phyloP scores from a whole-genome alignment of 441 rosid species.

The Corymbia citriodora region DNA sequence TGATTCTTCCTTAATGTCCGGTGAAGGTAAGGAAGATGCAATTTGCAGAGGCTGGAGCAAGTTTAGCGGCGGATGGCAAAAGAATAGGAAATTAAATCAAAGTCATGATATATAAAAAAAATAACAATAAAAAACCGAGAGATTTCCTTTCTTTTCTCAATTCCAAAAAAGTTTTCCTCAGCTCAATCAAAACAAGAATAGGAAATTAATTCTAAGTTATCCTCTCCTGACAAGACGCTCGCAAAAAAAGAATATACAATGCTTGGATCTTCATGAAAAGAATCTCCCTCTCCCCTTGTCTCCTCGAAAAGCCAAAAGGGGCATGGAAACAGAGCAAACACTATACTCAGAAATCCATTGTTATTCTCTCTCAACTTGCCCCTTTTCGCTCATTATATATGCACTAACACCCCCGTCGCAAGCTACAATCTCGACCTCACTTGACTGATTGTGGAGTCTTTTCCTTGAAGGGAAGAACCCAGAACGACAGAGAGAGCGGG shows the following conservation, averaged over 20 bases:
- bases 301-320: background rate
- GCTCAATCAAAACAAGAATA: background rate
- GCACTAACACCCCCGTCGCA: background rate
- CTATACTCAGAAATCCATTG: background rate
- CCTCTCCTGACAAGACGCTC: background rate
- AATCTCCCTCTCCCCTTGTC: background rate
- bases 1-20: background rate
- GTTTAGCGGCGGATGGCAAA: background rate
- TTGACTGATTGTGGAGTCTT: background rate
- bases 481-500: background rate
- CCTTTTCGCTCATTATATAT: background rate
- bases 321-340: background rate
- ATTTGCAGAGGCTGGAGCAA: background rate
- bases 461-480: background rate
- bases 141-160: background rate
- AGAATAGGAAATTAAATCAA: background rate
- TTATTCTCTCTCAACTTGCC: background rate
- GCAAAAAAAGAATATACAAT: background rate
- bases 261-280: background rate
- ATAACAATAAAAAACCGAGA: background rate
- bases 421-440: background rate
- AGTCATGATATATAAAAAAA: too few relatives aligned
- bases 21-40: background rate
- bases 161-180: background rate
- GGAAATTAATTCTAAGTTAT: too few relatives aligned